Percentiles rank a stretch among this genome's conserved stretches.
Conservation (phyloP, 768 basidiomycete species). For the Strobilomyces echinocephalus region DNA sequence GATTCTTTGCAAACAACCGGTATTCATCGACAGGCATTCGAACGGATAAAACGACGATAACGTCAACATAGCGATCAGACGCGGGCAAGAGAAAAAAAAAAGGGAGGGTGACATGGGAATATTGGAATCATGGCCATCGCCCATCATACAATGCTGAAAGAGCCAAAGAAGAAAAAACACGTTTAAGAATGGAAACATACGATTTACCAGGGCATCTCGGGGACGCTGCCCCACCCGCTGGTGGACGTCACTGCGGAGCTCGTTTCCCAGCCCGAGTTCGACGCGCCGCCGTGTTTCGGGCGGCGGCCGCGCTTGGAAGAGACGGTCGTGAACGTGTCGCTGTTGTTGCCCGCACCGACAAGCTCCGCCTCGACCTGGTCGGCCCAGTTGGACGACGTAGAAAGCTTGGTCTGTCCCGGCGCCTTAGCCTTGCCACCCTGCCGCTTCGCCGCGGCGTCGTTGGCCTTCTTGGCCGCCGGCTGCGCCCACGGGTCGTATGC, state of each 20-base stretch:
- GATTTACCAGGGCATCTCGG: slow-evolving; percentile 24
- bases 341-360: background rate
- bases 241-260: slow-evolving; percentile 15
- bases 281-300: slow-evolving; percentile 13
- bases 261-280: slow-evolving; percentile 8
- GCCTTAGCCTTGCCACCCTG: slow-evolving; percentile 7
- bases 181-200: background rate
- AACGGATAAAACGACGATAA: background rate
- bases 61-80: slow-evolving; percentile 1
- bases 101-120: background rate
- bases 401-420: background rate
- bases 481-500: slow-evolving; percentile 22
- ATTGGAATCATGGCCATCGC: background rate
- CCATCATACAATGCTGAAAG: slow-evolving; percentile 3
- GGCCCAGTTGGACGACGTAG: slow-evolving; percentile 20
- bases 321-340: background rate
- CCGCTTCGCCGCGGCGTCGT: background rate
- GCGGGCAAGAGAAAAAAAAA: background rate
- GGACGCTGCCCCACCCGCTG: slow-evolving; percentile 24
- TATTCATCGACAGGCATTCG: background rate
- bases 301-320: slow-evolving; percentile 12
- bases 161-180: background rate
- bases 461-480: slow-evolving; percentile 10
- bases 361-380: slow-evolving; percentile 24
- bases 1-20: background rate